Evolutionary conservation across 2,329 filamentous ascomycete genomes (phyloP).

Genomic region (Arachnomyces sp.): DNA sequence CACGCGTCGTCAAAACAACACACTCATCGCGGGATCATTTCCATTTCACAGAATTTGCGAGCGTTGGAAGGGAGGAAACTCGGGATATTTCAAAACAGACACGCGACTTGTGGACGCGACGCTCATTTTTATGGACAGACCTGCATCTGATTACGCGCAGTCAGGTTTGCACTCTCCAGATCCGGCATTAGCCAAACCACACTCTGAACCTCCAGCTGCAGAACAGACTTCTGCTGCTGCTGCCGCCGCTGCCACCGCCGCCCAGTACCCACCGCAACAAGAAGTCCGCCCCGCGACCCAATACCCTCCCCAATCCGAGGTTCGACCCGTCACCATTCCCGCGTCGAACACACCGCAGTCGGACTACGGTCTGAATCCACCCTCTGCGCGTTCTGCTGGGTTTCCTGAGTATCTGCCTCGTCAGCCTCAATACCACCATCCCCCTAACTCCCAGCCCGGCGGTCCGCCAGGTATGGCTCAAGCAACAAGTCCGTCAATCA

Average conservation of each 20-base stretch:
- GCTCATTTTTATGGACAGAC: slow-evolving; percentile 49
- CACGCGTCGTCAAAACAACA: too few relatives aligned
- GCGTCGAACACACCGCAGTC: slow-evolving; percentile 77
- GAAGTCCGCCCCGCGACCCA: slow-evolving; percentile 44
- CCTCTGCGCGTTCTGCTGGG: slow-evolving; percentile 18
- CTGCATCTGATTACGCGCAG: slow-evolving; percentile 71
- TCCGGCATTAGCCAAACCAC: slow-evolving; percentile 47
- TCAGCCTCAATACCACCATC: slow-evolving; percentile 63
- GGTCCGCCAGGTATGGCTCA: slow-evolving; percentile 91
- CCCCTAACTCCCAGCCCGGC: slow-evolving; percentile 62
- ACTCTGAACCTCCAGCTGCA: slow-evolving; percentile 80
- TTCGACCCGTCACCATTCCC: slow-evolving; percentile 64
- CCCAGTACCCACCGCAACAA: slow-evolving; percentile 30
- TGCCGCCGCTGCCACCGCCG: slow-evolving; percentile 21
- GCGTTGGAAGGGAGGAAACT: slow-evolving; percentile 12
- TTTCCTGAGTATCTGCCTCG: slow-evolving; percentile 85
- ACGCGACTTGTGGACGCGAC: slow-evolving; percentile 13
- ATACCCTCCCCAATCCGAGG: slow-evolving; percentile 76
- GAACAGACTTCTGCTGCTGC: slow-evolving; percentile 83
- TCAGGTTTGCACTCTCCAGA: slow-evolving; percentile 68
- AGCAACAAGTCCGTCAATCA: slow-evolving; percentile 90
- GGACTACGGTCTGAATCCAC: slow-evolving; percentile 75
- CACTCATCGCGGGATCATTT: too few relatives aligned
- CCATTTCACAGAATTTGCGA: too few relatives aligned
- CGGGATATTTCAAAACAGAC: slow-evolving; percentile 15